Base-by-base conservation (phyloP, 352 stramenopile genomes). In the Pythium aphanidermatum region DNA sequence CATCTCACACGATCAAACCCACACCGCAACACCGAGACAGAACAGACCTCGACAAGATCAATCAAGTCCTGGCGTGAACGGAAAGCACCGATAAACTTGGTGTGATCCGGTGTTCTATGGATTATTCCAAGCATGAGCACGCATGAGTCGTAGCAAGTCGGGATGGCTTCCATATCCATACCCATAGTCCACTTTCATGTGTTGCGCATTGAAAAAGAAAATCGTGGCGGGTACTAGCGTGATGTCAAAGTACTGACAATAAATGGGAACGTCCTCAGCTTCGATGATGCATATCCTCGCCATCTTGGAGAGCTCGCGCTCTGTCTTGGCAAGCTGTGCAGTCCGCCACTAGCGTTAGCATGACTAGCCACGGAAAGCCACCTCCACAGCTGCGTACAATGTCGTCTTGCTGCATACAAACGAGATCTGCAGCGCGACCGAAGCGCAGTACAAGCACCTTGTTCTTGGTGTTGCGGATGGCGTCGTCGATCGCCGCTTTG, bases 141-240 rank as follows among this genome's bases (percentile, higher is more conserved):
- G 21, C 11, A 13, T 46, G 6, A 25, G 26, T 35, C 9, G 26
- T 30, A 26, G 5, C 12, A 20, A 44, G 3, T 25, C 37, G 24
- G 23, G 19, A n/a, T 6, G 26, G 31, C 20, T 36, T 36, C 13
- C 10, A 44, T 17, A 21, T 30, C 8, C 60, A n/a, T 52, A 94
- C 82, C 76, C 68, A 40, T 89, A 94, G 68, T 94, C 80, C 40
- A 94, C 79, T 69, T 94, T 94, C 57, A 92, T 94, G 66, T 94
- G 83, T 47, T 87, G 79, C 2, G 70, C 75, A 51, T 94, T 94
- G 55, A 90, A 82, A 45, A 92, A 94, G 60, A 94, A 94, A 35
- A 94, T 63, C 0, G 77, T 94, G 25, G 80, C 80, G 2, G 83
- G 83, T 36, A 94, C 81, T 19, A 94, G 65, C n/a, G 77, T 74